phyloP scores from a whole-genome alignment of 1,284 basidiomycete species.

The Pseudozyma pruni region DNA sequence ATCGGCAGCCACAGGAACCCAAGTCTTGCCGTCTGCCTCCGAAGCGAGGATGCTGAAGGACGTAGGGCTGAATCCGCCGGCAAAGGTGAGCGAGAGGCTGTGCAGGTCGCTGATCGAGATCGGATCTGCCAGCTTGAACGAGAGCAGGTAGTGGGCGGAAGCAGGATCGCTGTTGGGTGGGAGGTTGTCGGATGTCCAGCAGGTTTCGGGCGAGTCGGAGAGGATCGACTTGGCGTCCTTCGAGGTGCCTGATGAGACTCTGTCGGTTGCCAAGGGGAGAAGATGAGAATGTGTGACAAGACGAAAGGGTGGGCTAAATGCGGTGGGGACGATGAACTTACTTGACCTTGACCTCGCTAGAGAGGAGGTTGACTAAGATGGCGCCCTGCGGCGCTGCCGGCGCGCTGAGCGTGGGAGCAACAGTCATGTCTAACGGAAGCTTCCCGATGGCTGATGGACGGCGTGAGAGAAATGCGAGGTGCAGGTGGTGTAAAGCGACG shows the following conservation, averaged over 20 bases:
- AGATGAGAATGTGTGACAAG: not conserved
- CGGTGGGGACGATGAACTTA: slow-evolving; percentile 10
- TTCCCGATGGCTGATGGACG: not conserved
- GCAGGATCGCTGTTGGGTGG: slow-evolving; percentile 28
- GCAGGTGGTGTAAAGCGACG: not conserved
- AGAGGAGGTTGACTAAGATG: slow-evolving; percentile 33
- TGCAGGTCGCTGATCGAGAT: slow-evolving; percentile 6
- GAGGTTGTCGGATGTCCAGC: slow-evolving; percentile 48
- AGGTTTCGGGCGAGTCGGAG: slow-evolving; percentile 40
- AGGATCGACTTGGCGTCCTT: slow-evolving; percentile 47
- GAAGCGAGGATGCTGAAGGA: slow-evolving; percentile 13
- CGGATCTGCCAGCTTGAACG: slow-evolving; percentile 23
- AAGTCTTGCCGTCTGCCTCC: slow-evolving; percentile 23
- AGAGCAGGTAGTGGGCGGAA: slow-evolving; percentile 8
- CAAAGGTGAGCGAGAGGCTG: slow-evolving; percentile 35
- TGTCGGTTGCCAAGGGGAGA: not conserved
- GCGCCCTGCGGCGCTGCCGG: slow-evolving; percentile 1
- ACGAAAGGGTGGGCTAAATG: not conserved
- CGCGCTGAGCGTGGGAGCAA: slow-evolving; percentile 22
- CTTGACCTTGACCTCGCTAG: slow-evolving; percentile 34
- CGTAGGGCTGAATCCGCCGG: slow-evolving; percentile 40
- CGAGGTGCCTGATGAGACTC: slow-evolving; percentile 41
- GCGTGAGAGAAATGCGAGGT: not conserved
- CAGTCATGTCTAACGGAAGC: slow-evolving; percentile 12
- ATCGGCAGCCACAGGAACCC: not conserved